phyloP scores from a whole-genome alignment of 1,284 basidiomycete species.

The Fistulina hepatica region DNA sequence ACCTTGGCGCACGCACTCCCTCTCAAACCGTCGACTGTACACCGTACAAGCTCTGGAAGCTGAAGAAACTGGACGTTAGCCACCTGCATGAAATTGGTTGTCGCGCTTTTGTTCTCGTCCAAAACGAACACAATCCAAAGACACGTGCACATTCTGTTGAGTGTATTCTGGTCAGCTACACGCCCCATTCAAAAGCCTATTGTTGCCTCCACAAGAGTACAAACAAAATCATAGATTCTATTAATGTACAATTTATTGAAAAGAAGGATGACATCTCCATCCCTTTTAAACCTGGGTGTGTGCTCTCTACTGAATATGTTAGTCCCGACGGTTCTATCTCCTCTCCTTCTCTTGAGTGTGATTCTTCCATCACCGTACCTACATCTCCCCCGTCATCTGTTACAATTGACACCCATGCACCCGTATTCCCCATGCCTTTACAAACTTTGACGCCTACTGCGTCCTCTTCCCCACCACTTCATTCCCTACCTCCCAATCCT shows the following conservation, averaged over 20 bases:
- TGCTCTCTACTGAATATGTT: no score
- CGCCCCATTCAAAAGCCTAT: slow-evolving; percentile 16
- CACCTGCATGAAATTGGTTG: slow-evolving; percentile 17
- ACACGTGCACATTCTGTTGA: slow-evolving; percentile 13
- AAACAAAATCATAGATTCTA: slow-evolving; percentile 15
- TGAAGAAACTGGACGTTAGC: slow-evolving; percentile 16
- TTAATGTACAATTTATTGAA: slow-evolving; percentile 23
- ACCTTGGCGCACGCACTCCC: slow-evolving; percentile 13
- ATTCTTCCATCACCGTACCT: no score
- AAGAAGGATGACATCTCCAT: slow-evolving; percentile 5
- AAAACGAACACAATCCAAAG: slow-evolving; percentile 13
- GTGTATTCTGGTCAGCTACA: slow-evolving; percentile 20
- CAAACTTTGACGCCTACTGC: no score
- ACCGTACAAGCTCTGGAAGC: slow-evolving; percentile 14
- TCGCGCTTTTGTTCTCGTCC: slow-evolving; percentile 15
- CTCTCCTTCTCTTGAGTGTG: no score
- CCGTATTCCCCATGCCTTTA: no score
- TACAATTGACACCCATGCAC: no score
- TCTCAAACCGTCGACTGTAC: slow-evolving; percentile 13
- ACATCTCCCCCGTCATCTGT: no score
- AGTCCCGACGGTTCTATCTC: no score
- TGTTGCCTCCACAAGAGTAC: slow-evolving; percentile 13
- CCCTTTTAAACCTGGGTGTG: no score
- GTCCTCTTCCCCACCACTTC: no score
- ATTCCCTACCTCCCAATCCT: no score